Percentiles rank a stretch among this genome's conserved stretches.
Conservation (phyloP, 1,139 yeast species). For the Candida tunisiensis region DNA sequence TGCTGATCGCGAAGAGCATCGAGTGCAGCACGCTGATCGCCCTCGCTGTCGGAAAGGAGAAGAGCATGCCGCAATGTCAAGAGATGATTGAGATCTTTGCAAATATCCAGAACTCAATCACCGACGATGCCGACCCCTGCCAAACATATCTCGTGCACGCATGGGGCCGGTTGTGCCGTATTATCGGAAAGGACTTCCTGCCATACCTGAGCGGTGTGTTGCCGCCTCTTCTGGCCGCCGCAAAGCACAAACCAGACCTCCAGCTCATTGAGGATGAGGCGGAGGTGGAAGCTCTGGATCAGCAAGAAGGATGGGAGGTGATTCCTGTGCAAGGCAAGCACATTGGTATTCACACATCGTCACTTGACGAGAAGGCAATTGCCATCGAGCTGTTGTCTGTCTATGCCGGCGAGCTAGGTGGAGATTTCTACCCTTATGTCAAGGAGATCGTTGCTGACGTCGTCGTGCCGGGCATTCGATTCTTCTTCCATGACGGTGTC, state of each 20-base stretch:
- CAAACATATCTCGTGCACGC: conserved; percentile 82
- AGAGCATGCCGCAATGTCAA: conserved; percentile 59
- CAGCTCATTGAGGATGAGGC: conserved; percentile 76
- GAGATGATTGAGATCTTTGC: conserved; percentile 64
- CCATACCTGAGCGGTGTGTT: conserved; percentile 82
- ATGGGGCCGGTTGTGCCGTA: conserved; percentile 87
- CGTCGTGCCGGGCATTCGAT: conserved; percentile 77
- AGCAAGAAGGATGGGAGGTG: conserved; percentile 92
- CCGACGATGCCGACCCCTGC: conserved; percentile 61
- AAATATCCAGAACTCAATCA: conserved; percentile 35
- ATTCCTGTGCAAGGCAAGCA: conserved; percentile 83
- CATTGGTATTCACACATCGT: conserved; percentile 86
- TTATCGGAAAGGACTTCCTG: conserved; percentile 70
- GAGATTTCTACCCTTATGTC: conserved; percentile 70
- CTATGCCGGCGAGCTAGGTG: conserved; percentile 79
- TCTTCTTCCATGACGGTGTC: conserved; percentile 87
- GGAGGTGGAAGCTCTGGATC: conserved; percentile 65
- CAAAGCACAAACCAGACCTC: conserved; percentile 80
- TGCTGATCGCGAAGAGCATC: conserved; percentile 81
- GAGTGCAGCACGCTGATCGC: conserved; percentile 94
- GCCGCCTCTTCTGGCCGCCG: conserved; percentile 74
- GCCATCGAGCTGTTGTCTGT: conserved; percentile 80
- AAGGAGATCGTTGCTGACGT: conserved; percentile 63
- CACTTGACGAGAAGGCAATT: conserved; percentile 79
- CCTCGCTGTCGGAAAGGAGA: conserved; percentile 90